Evolutionary conservation across 768 basidiomycete species (phyloP), one percentile per base, ranked within the genome.

Genomic region (Leccinum aurantiacum): DNA sequence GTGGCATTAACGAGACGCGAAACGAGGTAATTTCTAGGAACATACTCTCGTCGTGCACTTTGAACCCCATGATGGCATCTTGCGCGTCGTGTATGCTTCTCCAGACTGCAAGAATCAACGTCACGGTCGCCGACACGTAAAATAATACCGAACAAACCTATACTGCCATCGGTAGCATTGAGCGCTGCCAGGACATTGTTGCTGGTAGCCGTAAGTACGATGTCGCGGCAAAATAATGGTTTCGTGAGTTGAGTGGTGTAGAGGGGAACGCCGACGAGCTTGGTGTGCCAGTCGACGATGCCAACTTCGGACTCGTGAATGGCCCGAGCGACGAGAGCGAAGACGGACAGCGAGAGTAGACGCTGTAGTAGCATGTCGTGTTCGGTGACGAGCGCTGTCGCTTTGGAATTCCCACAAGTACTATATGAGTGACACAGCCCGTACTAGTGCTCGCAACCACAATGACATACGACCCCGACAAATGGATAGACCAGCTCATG

Each of bases 401-500:
- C 33, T 38, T 38, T 14, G 41, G 55, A 49, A 22, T 66, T 67
- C 66, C 66, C 66, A 68, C 66, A 57, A 29, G 29, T 29, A 29
- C 29, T 29, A 9, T 29, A 29, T 31, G 31, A 31, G 31, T 33
- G 33, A 33, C 11, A 58, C 47, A 49, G 38, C 37, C 29, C 13
- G 47, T 33, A 33, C 9, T 29, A 11, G 37, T 37, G 22, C 11
- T 33, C 47, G 50, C 48, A 17, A 63, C 62, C 41, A 57, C 51
- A 19, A 77, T 78, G 77, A 57, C 71, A 8, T 76, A 78, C 66
- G 71, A 81, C 67, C 85, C 88, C 58, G 88, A 87, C 77, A 85
- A 84, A 77, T 97, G 95, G 89, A 94, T 98, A 68, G 83, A 84
- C 27, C 91, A 94, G 68, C 87, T 98, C 60, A 87, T 87, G 78